Conservation (phyloP, 1,284 basidiomycete genomes). For the Irpex rosettiformis region DNA sequence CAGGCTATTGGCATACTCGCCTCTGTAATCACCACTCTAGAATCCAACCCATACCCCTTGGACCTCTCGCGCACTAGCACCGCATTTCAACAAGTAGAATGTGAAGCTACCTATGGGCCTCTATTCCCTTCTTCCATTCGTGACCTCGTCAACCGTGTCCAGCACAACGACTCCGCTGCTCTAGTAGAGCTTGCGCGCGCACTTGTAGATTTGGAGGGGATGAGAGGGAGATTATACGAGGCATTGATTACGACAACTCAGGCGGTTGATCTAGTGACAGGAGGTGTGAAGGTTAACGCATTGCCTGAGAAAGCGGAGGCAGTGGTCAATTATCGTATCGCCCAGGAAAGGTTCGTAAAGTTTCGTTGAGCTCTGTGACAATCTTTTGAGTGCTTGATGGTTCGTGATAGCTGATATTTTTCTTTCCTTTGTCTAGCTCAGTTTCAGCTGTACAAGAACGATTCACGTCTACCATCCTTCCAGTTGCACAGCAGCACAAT, state of each 20-base stretch:
- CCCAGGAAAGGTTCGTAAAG: constrained; percentile 37
- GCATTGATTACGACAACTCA: constrained; percentile 60
- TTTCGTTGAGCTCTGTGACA: too few relatives aligned
- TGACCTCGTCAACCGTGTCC: constrained; percentile 10
- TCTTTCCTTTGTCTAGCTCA: constrained; percentile 29
- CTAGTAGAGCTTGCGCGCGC: constrained; percentile 35
- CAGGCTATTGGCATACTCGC: constrained; percentile 56
- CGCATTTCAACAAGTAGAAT: constrained; percentile 21
- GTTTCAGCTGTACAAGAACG: constrained; percentile 39
- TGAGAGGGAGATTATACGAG: constrained; percentile 14
- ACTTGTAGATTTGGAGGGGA: constrained; percentile 23
- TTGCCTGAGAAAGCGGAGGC: constrained; percentile 52
- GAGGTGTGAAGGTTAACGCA: constrained; percentile 60
- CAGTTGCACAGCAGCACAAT: constrained; percentile 43
- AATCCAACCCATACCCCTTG: constrained; percentile 39
- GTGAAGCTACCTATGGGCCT: constrained; percentile 23
- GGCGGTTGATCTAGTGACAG: constrained; percentile 63
- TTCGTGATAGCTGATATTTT: constrained; percentile 29
- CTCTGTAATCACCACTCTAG: constrained; percentile 43
- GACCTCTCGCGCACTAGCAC: constrained; percentile 28
- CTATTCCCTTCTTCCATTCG: constrained; percentile 18
- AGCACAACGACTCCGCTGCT: constrained; percentile 30
- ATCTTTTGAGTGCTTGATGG: too few relatives aligned
- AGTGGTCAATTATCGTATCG: constrained; percentile 53
- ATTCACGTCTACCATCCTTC: constrained; percentile 35